A percentile compares a stretch with the other conserved stretches of the same genome.
Conservation (phyloP, 805 yeast genomes). For the Metschnikowia noctiluminum region DNA sequence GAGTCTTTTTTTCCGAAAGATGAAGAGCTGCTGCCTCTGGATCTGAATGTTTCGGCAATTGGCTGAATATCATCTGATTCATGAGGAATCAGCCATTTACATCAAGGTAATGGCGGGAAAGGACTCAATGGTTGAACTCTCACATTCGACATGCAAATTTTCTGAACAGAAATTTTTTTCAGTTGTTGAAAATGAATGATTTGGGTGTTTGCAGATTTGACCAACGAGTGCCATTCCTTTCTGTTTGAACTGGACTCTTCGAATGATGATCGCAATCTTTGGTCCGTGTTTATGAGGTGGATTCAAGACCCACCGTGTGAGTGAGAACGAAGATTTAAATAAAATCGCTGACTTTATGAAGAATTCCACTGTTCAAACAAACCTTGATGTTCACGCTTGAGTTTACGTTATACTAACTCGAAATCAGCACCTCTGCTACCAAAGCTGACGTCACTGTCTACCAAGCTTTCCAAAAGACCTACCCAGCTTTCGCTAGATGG, state of each 20-base stretch:
- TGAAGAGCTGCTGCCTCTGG: not conserved
- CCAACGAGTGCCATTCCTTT: not conserved
- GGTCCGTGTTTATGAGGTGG: conserved; percentile 99
- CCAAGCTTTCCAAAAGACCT: conserved; percentile 89
- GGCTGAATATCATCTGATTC: not conserved
- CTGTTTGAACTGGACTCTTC: not conserved
- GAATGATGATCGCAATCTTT: conserved; percentile 69
- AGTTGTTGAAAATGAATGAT: too few species aligned
- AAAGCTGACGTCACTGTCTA: conserved; percentile 94
- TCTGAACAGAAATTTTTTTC: too few species aligned
- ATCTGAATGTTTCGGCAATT: not conserved
- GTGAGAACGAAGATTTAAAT: conserved; percentile 56
- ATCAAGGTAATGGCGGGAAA: not conserved
- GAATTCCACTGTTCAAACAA: conserved; percentile 2
- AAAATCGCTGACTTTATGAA: conserved; percentile 34
- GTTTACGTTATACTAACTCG: conserved; percentile 22
- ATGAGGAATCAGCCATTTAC: not conserved
- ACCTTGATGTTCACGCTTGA: too few species aligned
- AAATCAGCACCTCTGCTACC: conserved; percentile 74
- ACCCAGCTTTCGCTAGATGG: conserved; percentile 97
- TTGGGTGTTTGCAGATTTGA: too few species aligned
- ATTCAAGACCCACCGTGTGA: conserved; percentile 93
- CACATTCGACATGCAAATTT: not conserved
- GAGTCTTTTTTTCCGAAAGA: not conserved
- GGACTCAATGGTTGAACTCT: not conserved